phyloP scores from a whole-genome alignment of 345 rosid genomes.

The Eucalyptus sideroxylon region DNA sequence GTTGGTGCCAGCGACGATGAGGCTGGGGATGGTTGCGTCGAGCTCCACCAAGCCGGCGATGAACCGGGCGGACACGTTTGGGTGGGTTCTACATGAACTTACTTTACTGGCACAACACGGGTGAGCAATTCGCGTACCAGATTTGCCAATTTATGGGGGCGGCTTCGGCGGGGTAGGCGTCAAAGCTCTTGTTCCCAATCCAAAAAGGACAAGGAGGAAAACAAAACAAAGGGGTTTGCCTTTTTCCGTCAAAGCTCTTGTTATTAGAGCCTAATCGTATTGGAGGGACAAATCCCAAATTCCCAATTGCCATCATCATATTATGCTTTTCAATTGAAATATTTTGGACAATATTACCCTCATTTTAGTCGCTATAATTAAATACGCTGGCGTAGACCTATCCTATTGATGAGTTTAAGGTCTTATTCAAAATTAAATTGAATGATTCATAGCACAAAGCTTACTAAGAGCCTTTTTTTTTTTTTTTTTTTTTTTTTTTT shows the following conservation, averaged over 20 bases:
- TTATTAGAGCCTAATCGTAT: not conserved
- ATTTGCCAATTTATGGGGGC: too few relatives aligned
- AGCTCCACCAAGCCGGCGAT: constrained; percentile 50
- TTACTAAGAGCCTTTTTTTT: not conserved
- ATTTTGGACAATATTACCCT: not conserved
- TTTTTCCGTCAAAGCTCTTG: not conserved
- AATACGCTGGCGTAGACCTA: not conserved
- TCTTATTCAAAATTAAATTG: too few relatives aligned
- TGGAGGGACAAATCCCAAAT: not conserved
- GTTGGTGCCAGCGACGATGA: constrained; percentile 15
- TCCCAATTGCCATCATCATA: not conserved
- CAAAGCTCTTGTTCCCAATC: not conserved
- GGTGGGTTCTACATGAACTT: constrained; percentile 65
- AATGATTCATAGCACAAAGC: too few relatives aligned
- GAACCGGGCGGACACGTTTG: constrained; percentile 55
- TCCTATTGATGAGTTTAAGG: not conserved
- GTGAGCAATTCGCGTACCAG: too few relatives aligned
- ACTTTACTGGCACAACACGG: constrained; percentile 26
- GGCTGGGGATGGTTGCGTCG: constrained; percentile 17
- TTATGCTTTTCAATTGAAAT: not conserved
- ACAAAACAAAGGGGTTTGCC: too few relatives aligned
- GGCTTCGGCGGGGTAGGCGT: constrained; percentile 19
- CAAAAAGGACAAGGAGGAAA: too few relatives aligned
- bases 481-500: too few relatives aligned
- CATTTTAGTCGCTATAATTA: not conserved